Conservation (phyloP, 805 yeast species). For the Candida sonorensis region DNA sequence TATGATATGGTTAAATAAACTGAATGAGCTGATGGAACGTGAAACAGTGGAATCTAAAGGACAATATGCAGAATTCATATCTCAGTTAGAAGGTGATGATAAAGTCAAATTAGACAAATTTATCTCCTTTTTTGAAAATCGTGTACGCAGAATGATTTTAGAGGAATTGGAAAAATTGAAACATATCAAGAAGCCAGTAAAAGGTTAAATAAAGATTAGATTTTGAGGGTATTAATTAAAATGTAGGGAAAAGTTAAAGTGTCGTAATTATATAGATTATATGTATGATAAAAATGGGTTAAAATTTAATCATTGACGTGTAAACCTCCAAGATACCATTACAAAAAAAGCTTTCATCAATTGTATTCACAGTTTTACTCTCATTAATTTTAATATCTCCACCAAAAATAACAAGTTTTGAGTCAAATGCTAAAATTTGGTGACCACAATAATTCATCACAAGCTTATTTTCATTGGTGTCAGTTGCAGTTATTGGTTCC, state of each 20-base stretch:
- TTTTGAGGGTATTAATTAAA: too few relatives aligned
- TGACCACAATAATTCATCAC: too few relatives aligned
- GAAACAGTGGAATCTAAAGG: conserved; percentile 12
- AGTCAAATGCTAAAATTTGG: conserved; percentile 12
- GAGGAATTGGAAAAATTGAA: conserved; percentile 7
- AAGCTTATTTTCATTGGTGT: too few relatives aligned
- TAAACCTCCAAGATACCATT: conserved; percentile 13
- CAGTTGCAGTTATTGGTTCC: too few relatives aligned
- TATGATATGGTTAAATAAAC: conserved; percentile 18
- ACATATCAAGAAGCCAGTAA: too few relatives aligned
- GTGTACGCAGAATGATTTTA: conserved; percentile 9
- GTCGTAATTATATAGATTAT: too few relatives aligned
- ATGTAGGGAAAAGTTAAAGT: too few relatives aligned
- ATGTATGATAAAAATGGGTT: background rate
- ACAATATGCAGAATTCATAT: conserved; percentile 9
- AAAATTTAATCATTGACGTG: conserved; percentile 13
- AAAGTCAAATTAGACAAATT: conserved; percentile 3
- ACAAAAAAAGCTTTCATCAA: conserved; percentile 5
- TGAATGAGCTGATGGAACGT: conserved; percentile 26
- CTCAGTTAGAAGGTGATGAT: conserved; percentile 9
- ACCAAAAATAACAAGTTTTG: conserved; percentile 15
- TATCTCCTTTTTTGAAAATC: conserved; percentile 4
- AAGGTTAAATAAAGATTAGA: too few relatives aligned
- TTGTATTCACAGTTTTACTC: conserved; percentile 1
- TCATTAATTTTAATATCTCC: conserved; percentile 14